phyloP scores from a whole-genome alignment of 306 rosid species.

The Sicyos baderoa region DNA sequence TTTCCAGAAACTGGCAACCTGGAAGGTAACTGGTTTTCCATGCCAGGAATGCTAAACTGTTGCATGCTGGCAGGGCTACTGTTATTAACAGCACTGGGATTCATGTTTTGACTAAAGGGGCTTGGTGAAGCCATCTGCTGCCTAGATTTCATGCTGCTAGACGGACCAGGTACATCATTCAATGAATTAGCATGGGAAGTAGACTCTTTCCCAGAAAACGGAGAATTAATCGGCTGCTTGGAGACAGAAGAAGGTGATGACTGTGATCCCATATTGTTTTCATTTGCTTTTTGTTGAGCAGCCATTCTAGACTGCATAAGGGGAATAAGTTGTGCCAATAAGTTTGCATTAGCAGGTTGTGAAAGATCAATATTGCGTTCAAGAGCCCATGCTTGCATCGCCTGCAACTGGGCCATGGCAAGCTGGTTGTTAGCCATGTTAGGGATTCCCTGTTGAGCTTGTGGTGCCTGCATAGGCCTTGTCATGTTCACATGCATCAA shows the following conservation, averaged over 20 bases:
- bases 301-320: conserved; percentile 64
- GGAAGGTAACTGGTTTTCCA: conserved; percentile 61
- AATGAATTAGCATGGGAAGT: conserved; percentile 69
- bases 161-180: conserved; percentile 59
- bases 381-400: conserved; percentile 76
- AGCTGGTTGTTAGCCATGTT: conserved; percentile 59
- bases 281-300: conserved; percentile 56
- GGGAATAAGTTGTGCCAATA: conserved; percentile 65
- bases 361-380: conserved; percentile 77
- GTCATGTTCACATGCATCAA: conserved; percentile 50
- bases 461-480: conserved; percentile 55
- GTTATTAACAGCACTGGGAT: conserved; percentile 39
- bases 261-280: conserved; percentile 49
- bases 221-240: conserved; percentile 70
- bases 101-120: conserved; percentile 47
- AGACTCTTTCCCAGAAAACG: conserved; percentile 53
- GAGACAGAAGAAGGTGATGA: conserved; percentile 51
- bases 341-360: conserved; percentile 59
- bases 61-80: conserved; percentile 37
- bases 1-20: conserved; percentile 53
- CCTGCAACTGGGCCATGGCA: conserved; percentile 56
- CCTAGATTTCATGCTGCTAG: conserved; percentile 56
- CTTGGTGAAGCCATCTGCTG: conserved; percentile 48
- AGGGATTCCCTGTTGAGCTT: conserved; percentile 50
- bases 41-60: conserved; percentile 65